These are phyloP conservation scores for Syzygium grande DNA, from an alignment of 345 rosid genomes.

Conservation along the genomic window DNA sequence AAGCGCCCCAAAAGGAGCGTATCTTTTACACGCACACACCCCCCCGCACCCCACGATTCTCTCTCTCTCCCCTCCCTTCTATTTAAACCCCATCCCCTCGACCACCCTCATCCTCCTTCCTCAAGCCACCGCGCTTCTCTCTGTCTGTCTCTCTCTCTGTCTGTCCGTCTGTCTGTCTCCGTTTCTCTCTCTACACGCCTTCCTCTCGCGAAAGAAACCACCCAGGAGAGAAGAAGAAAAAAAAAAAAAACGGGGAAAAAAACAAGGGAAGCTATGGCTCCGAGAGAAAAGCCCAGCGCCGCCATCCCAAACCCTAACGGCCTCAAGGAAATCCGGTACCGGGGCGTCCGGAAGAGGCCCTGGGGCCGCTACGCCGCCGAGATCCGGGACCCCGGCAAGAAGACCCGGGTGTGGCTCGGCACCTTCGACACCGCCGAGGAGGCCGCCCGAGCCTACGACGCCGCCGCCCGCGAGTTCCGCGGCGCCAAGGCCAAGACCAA, in stretches of 20 bases:
- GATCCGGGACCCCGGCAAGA: conserved; percentile 93
- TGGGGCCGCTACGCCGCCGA: conserved; percentile 98
- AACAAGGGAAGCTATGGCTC: conserved; percentile 25
- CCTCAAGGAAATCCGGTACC: conserved; percentile 55
- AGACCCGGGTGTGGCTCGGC: conserved; percentile 93
- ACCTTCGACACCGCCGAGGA: conserved; percentile 86
- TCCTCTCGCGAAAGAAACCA: not conserved
- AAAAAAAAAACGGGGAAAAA: too few relatives aligned
- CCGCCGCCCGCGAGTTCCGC: conserved; percentile 81
- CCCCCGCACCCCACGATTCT: not conserved
- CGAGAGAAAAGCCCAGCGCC: conserved; percentile 24
- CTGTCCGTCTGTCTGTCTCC: not conserved
- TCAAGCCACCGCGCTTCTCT: not conserved
- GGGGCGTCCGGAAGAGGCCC: conserved; percentile 89
- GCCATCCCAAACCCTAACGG: not conserved
- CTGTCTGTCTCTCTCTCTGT: not conserved
- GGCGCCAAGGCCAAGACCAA: conserved; percentile 86
- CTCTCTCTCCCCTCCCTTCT: not conserved
- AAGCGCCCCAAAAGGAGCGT: conserved; percentile 16
- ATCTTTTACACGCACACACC: not conserved
- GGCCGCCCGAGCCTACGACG: conserved; percentile 90
- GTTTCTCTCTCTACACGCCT: not conserved
- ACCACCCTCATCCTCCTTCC: not conserved
- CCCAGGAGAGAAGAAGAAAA: too few relatives aligned
- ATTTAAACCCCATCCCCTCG: not conserved